phyloP scores from a whole-genome alignment of 768 basidiomycete genomes.

The Termitomyces sp. region DNA sequence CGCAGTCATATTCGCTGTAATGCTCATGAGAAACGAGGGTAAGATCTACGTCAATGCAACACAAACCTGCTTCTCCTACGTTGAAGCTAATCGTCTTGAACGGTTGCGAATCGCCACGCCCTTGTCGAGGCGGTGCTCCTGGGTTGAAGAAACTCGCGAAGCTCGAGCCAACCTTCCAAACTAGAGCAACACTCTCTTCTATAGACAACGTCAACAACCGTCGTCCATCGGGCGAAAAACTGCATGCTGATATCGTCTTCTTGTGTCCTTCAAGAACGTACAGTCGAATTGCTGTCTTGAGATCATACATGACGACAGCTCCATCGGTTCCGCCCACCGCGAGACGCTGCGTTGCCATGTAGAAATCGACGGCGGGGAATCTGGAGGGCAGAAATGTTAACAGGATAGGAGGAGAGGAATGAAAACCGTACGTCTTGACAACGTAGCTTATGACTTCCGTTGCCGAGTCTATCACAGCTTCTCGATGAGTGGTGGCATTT shows the following conservation, averaged over 20 bases:
- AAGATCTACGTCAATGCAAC: background rate
- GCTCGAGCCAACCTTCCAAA: slow-evolving; percentile 95
- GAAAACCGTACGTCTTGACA: slow-evolving; percentile 74
- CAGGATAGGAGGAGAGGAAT: background rate
- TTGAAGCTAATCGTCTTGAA: slow-evolving; percentile 88
- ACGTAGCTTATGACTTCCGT: slow-evolving; percentile 94
- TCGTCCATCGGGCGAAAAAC: slow-evolving; percentile 92
- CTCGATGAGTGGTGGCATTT: slow-evolving; percentile 69
- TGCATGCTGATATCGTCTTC: slow-evolving; percentile 76
- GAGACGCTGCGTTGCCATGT: slow-evolving; percentile 80
- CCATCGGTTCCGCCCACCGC: slow-evolving; percentile 95
- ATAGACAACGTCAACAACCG: slow-evolving; percentile 85
- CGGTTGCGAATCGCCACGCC: slow-evolving; percentile 76
- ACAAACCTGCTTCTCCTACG: slow-evolving; percentile 78
- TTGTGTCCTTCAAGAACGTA: slow-evolving; percentile 95
- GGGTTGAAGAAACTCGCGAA: slow-evolving; percentile 88
- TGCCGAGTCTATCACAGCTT: slow-evolving; percentile 86
- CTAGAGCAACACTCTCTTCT: slow-evolving; percentile 78
- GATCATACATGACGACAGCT: slow-evolving; percentile 92
- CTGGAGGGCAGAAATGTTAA: slow-evolving; percentile 34
- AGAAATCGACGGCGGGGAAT: slow-evolving; percentile 93
- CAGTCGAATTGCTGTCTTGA: slow-evolving; percentile 91
- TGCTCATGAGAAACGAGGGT: background rate
- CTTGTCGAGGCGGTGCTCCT: slow-evolving; percentile 90
- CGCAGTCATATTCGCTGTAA: slow-evolving; percentile 36